phyloP scores from a whole-genome alignment of 768 basidiomycete genomes.

The Tylopilus intermedius region DNA sequence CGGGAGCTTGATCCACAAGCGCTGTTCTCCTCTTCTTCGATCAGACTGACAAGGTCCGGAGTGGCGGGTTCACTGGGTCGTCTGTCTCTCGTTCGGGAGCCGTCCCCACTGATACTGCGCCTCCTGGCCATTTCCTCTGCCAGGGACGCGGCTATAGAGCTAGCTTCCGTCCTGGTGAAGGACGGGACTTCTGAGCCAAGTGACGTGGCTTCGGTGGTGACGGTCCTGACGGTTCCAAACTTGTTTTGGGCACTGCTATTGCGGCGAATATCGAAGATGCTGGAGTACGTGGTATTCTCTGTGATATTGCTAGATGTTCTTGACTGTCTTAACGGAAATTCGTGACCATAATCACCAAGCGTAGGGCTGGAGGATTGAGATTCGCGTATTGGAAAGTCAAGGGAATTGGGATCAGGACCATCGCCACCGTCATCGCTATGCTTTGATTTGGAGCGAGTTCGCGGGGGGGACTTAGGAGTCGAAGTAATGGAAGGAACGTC shows the following conservation, averaged over 20 bases:
- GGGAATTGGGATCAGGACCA: conserved; percentile 16
- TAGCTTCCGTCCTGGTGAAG: conserved; percentile 61
- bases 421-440: conserved; percentile 7
- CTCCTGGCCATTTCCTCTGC: conserved; percentile 38
- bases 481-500: conserved; percentile 36
- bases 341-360: conserved; percentile 30
- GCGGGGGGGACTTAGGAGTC: conserved; percentile 51
- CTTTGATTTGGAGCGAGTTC: conserved; percentile 32
- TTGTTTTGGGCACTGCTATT: conserved; percentile 47
- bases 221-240: conserved; percentile 77
- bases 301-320: conserved; percentile 58
- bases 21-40: conserved; percentile 60
- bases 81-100: conserved; percentile 45
- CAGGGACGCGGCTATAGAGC: conserved; percentile 48
- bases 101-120: conserved; percentile 25
- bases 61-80: conserved; percentile 58
- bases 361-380: conserved; percentile 34
- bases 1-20: conserved; percentile 47
- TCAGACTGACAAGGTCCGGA: conserved; percentile 61
- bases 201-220: conserved; percentile 77
- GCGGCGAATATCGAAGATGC: conserved; percentile 51
- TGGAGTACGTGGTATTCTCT: conserved; percentile 54
- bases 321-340: conserved; percentile 51
- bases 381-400: conserved; percentile 32
- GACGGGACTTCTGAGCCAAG: conserved; percentile 56